phyloP scores from a whole-genome alignment of 2,329 filamentous ascomycete species.

The Ophiostoma perfectum region DNA sequence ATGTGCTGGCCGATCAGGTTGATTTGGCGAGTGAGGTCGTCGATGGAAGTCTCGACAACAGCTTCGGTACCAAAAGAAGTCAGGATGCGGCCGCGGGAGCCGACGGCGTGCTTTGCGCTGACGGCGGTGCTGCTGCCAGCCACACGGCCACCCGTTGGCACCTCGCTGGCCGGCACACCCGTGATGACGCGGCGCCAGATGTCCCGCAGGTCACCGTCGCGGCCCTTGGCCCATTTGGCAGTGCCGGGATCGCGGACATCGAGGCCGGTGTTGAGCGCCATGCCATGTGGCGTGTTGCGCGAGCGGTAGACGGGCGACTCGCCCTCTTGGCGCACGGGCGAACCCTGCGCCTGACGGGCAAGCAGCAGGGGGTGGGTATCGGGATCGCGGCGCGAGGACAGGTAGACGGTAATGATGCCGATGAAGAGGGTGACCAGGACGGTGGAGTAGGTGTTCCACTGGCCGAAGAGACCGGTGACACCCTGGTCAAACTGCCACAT shows the following conservation, averaged over 20 bases:
- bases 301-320: constrained; percentile 83
- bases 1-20: constrained; percentile 77
- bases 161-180: constrained; percentile 59
- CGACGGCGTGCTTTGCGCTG: background rate
- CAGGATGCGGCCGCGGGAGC: constrained; percentile 58
- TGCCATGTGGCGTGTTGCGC: constrained; percentile 78
- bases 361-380: constrained; percentile 91
- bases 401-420: constrained; percentile 62
- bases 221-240: constrained; percentile 75
- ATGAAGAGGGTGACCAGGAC: constrained; percentile 62
- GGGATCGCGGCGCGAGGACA: constrained; percentile 69
- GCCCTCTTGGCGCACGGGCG: constrained; percentile 72
- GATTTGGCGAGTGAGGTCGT: constrained; percentile 77
- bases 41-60: constrained; percentile 65
- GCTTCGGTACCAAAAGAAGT: constrained; percentile 74
- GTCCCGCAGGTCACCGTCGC: constrained; percentile 85
- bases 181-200: constrained; percentile 72
- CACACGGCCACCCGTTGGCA: constrained; percentile 29
- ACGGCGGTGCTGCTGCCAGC: constrained; percentile 5
- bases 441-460: constrained; percentile 80
- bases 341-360: constrained; percentile 72
- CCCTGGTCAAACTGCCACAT: constrained; percentile 66
- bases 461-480: constrained; percentile 62
- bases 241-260: constrained; percentile 76
- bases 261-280: constrained; percentile 69